Conservation (phyloP, 148 eudicot genomes). For the Polygonum maritimum region DNA sequence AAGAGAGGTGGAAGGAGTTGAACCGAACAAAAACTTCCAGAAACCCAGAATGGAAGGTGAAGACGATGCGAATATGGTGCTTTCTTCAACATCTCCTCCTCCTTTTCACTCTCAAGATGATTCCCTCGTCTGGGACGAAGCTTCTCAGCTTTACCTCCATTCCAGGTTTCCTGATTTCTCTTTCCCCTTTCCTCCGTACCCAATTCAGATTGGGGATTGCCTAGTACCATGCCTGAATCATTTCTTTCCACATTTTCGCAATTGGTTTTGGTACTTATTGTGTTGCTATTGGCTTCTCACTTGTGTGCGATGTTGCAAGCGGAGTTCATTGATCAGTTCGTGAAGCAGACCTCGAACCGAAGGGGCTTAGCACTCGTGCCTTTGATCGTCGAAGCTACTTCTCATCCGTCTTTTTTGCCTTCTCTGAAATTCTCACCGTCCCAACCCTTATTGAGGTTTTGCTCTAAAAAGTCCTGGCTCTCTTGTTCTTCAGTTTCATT, state of each 20-base stretch:
- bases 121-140: conserved; percentile 67
- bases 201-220: not conserved
- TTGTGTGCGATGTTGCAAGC: conserved; percentile 36
- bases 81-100: conserved; percentile 6
- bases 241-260: not conserved
- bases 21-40: not conserved
- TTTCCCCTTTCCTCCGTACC: not conserved
- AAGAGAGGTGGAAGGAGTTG: conserved; percentile 61
- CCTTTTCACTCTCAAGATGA: conserved; percentile 22
- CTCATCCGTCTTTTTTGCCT: conserved; percentile 83
- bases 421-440: conserved; percentile 80
- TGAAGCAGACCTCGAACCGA: conserved; percentile 46
- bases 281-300: no score
- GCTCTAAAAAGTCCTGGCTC: not conserved
- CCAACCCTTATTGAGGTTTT: conserved; percentile 62
- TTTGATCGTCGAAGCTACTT: conserved; percentile 65
- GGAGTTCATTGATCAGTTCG: conserved; percentile 73
- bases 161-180: conserved; percentile 34
- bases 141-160: conserved; percentile 70
- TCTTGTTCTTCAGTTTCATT: not conserved
- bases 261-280: no score
- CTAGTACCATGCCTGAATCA: not conserved
- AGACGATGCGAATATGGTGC: conserved; percentile 17
- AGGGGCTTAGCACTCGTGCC: conserved; percentile 49
- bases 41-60: conserved; percentile 6